Conservation (phyloP, 2,329 filamentous ascomycete genomes). For the Trichophyton schoenleinii region DNA sequence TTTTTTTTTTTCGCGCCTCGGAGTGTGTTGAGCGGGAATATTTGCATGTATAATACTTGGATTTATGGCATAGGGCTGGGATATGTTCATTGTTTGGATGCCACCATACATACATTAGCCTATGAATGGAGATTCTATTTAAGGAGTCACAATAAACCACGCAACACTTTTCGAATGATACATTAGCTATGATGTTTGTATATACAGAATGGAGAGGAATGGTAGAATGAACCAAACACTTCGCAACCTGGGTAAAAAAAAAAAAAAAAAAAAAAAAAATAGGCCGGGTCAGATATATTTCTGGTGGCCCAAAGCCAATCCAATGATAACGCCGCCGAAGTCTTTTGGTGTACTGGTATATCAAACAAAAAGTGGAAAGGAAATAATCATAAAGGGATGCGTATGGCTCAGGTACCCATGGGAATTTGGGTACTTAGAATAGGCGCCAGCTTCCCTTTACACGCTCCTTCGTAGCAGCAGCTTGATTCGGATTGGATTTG, state of each 20-base stretch:
- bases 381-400: not conserved
- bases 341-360: not conserved
- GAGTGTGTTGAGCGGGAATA: not conserved
- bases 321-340: conserved; percentile 1
- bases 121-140: not conserved
- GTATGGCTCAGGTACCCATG: not conserved
- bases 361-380: not conserved
- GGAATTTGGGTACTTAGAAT: conserved; percentile 22
- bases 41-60: conserved; percentile 2
- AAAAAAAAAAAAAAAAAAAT: not conserved
- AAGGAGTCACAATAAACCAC: not conserved
- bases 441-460: conserved; percentile 31
- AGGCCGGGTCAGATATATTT: not conserved
- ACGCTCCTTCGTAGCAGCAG: conserved; percentile 26
- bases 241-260: not conserved
- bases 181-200: not conserved
- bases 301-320: not conserved
- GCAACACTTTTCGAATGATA: not conserved
- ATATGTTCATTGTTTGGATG: not conserved
- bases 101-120: not conserved
- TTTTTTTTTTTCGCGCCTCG: not conserved
- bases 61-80: conserved; percentile 1
- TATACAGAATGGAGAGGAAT: not conserved
- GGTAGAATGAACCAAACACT: not conserved
- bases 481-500: conserved; percentile 37